phyloP scores from a whole-genome alignment of 2,329 filamentous ascomycete genomes.

The Chrysoporthe deuterocubensis region DNA sequence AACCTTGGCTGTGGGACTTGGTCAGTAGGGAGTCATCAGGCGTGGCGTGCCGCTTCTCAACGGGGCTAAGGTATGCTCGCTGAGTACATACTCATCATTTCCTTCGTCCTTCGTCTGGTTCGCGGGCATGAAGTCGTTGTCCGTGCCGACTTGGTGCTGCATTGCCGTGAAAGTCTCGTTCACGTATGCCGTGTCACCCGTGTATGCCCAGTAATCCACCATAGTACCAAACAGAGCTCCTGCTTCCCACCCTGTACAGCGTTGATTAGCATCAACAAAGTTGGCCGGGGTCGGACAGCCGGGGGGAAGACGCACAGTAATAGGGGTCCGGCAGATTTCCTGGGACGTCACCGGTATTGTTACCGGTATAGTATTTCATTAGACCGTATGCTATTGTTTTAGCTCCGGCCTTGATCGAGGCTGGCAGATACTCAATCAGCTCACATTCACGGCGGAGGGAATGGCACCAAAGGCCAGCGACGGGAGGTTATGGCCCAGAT shows the following conservation, averaged over 20 bases:
- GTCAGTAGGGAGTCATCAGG: conserved; percentile 38
- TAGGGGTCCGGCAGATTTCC: conserved; percentile 37
- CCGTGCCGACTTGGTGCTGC: conserved; percentile 56
- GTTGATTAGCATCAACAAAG: conserved; percentile 44
- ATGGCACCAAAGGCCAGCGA: background rate
- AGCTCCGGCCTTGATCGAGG: conserved; percentile 28
- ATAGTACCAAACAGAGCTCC: conserved; percentile 69
- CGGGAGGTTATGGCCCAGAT: background rate
- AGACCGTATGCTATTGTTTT: conserved; percentile 29
- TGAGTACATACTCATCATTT: conserved; percentile 65
- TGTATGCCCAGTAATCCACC: conserved; percentile 68
- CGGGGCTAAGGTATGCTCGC: too few species aligned
- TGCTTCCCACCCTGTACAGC: conserved; percentile 68
- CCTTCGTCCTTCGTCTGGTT: conserved; percentile 58
- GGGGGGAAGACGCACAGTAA: conserved; percentile 46
- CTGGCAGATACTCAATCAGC: conserved; percentile 20
- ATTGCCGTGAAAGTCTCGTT: conserved; percentile 54
- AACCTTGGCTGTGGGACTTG: conserved; percentile 65
- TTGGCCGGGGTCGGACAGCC: conserved; percentile 37
- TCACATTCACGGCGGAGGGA: background rate
- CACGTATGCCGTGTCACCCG: conserved; percentile 63
- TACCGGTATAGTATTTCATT: conserved; percentile 31
- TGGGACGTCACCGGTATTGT: conserved; percentile 30
- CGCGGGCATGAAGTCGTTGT: conserved; percentile 59
- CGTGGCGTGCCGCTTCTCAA: background rate